Percentiles rank a stretch among this genome's conserved stretches.
Conservation (phyloP, 805 yeast genomes). For the Saccharomycopsis microspora region DNA sequence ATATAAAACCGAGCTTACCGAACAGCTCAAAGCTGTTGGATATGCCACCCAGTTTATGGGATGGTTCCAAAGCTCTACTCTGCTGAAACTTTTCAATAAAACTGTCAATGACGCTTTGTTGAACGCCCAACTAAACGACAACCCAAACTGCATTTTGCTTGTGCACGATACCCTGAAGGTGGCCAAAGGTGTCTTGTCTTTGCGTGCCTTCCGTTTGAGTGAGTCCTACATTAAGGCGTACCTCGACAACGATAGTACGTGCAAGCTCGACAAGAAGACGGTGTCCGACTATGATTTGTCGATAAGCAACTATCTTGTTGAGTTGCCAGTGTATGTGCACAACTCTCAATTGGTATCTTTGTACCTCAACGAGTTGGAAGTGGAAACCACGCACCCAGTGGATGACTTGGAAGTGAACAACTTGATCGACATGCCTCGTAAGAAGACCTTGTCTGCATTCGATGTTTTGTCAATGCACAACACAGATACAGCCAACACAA, state of each 20-base stretch:
- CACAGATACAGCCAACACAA: conserved; percentile 32
- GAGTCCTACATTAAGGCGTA: conserved; percentile 45
- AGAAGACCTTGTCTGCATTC: conserved; percentile 18
- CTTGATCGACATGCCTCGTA: conserved; percentile 9
- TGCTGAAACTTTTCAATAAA: conserved; percentile 59
- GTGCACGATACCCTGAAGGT: conserved; percentile 64
- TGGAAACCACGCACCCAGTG: neutral
- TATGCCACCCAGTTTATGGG: conserved; percentile 66
- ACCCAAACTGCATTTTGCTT: conserved; percentile 41
- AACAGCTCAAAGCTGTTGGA: conserved; percentile 48
- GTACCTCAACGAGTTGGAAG: conserved; percentile 28
- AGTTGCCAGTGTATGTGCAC: conserved; percentile 52
- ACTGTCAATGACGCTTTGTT: conserved; percentile 60
- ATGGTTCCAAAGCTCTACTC: conserved; percentile 63
- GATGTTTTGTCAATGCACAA: conserved; percentile 30
- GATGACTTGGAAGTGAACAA: conserved; percentile 11
- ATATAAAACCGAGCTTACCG: conserved; percentile 59
- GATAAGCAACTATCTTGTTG: conserved; percentile 58
- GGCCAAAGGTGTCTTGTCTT: conserved; percentile 47
- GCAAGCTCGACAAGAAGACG: conserved; percentile 55
- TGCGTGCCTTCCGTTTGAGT: conserved; percentile 62
- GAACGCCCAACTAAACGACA: conserved; percentile 45
- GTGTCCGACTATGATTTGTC: conserved; percentile 49
- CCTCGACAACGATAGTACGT: conserved; percentile 28
- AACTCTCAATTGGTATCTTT: conserved; percentile 59